Evolutionary conservation across 78 protist species (phyloP).

Genomic region (Mastigamoeba balamuthi): DNA sequence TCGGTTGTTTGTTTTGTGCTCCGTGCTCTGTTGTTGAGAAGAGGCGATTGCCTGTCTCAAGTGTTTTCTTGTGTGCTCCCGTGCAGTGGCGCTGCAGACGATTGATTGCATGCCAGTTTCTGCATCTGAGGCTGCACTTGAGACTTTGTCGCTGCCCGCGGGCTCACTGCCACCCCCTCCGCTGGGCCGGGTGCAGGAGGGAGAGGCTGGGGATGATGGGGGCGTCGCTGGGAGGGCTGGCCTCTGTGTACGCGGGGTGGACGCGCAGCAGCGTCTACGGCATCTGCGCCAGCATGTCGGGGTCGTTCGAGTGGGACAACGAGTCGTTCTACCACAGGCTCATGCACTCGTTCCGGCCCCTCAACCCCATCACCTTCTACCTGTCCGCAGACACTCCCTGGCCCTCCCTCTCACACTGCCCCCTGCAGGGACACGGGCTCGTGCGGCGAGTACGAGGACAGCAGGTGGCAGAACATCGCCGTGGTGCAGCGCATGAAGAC

Average conservation of each 20-base stretch:
- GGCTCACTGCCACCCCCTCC: no score
- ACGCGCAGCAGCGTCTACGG: not conserved
- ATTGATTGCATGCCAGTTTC: no score
- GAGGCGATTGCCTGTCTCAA: no score
- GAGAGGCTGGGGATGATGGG: slow-evolving; percentile 22
- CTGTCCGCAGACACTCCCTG: not conserved
- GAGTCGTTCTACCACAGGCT: not conserved
- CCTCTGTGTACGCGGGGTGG: slow-evolving; percentile 27
- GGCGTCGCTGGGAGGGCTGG: slow-evolving; percentile 10
- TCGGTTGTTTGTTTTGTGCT: no score
- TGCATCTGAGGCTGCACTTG: no score
- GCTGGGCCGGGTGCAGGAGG: no score
- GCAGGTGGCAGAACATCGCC: not conserved
- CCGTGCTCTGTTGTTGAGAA: no score
- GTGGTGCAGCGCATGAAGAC: not conserved
- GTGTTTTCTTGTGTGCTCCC: no score
- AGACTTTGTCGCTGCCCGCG: no score
- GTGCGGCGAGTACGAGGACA: not conserved
- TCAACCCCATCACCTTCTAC: not conserved
- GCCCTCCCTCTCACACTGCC: not conserved
- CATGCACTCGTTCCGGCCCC: not conserved
- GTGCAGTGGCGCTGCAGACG: no score
- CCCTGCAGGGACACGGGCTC: not conserved
- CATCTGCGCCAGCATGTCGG: slow-evolving; percentile 10
- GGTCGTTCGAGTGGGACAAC: slow-evolving; percentile 17